These are phyloP conservation scores for Beauveria medogensis DNA, from an alignment of 2,329 filamentous ascomycete species.

Conservation along the genomic window DNA sequence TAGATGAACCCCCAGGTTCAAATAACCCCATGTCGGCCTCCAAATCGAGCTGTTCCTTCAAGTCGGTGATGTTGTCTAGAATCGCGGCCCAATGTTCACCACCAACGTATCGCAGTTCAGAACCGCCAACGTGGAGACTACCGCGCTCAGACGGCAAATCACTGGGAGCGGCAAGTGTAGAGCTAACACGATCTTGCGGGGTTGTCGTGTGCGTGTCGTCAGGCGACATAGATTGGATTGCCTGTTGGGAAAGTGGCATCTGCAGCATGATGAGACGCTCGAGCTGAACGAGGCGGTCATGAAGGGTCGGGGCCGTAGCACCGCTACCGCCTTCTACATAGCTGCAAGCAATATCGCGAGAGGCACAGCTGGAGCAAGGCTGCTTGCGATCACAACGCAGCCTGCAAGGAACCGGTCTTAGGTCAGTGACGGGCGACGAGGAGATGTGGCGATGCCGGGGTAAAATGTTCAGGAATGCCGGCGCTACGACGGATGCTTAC, in stretches of 20 bases:
- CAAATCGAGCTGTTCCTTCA: not conserved
- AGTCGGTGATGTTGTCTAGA: not conserved
- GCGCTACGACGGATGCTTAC: not conserved
- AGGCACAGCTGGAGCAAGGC: not conserved
- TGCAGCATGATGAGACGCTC: no score
- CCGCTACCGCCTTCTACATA: not conserved
- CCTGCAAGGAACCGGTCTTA: not conserved
- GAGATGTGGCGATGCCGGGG: not conserved
- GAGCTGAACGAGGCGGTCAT: not conserved
- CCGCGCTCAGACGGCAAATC: no score
- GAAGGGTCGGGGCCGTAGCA: not conserved
- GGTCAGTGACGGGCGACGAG: not conserved
- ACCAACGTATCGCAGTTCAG: not conserved
- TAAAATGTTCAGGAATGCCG: no score
- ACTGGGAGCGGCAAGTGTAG: no score
- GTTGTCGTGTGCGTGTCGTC: no score
- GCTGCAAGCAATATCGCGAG: not conserved
- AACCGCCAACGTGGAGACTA: no score
- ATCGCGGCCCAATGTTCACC: not conserved
- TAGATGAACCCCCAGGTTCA: not conserved
- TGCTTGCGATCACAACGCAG: not conserved
- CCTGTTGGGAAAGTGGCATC: no score
- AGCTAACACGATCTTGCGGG: no score
- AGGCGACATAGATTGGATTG: no score
- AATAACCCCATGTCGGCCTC: not conserved